Percentiles rank a stretch among this genome's conserved stretches.
Evolutionary conservation across 2,329 filamentous ascomycete genomes (phyloP).

Genomic region (Fusarium secorum): DNA sequence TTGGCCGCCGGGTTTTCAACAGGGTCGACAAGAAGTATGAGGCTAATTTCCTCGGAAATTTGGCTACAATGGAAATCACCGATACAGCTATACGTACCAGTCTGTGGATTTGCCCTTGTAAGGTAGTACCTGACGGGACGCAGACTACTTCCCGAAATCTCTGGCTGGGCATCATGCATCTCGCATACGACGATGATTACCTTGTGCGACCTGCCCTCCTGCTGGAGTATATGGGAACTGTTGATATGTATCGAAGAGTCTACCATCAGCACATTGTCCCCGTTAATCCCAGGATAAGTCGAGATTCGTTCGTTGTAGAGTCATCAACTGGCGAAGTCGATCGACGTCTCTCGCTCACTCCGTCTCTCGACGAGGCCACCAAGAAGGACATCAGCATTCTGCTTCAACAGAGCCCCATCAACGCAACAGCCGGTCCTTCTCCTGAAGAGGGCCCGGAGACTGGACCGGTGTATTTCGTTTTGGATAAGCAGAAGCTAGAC

Average conservation of each 20-base stretch:
- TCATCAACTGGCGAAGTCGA: not conserved
- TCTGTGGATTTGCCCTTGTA: slow-evolving; percentile 37
- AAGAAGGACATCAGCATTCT: slow-evolving; percentile 25
- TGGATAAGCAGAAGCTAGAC: not conserved
- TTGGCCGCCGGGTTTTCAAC: slow-evolving; percentile 31
- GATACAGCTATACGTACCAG: slow-evolving; percentile 29
- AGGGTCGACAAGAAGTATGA: slow-evolving; percentile 23
- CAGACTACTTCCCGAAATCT: not conserved
- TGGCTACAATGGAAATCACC: slow-evolving; percentile 31
- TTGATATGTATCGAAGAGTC: slow-evolving; percentile 30
- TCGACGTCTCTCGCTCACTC: not conserved
- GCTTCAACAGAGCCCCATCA: slow-evolving; percentile 27
- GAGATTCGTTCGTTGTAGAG: not conserved
- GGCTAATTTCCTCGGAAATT: slow-evolving; percentile 28
- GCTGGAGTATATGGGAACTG: slow-evolving; percentile 28
- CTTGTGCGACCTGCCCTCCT: slow-evolving; percentile 33
- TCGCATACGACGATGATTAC: slow-evolving; percentile 34
- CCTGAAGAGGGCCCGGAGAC: not conserved
- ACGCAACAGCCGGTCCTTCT: slow-evolving; percentile 1
- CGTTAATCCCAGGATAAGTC: slow-evolving; percentile 19
- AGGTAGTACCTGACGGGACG: not conserved
- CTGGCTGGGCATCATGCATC: slow-evolving; percentile 35
- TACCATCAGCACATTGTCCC: slow-evolving; percentile 26
- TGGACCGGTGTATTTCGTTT: slow-evolving; percentile 34
- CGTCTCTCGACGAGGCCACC: slow-evolving; percentile 4